Percentiles rank a stretch among this genome's conserved stretches.
Evolutionary conservation across 2,329 filamentous ascomycete species (phyloP).

Genomic region (Cyphellophora attinorum): DNA sequence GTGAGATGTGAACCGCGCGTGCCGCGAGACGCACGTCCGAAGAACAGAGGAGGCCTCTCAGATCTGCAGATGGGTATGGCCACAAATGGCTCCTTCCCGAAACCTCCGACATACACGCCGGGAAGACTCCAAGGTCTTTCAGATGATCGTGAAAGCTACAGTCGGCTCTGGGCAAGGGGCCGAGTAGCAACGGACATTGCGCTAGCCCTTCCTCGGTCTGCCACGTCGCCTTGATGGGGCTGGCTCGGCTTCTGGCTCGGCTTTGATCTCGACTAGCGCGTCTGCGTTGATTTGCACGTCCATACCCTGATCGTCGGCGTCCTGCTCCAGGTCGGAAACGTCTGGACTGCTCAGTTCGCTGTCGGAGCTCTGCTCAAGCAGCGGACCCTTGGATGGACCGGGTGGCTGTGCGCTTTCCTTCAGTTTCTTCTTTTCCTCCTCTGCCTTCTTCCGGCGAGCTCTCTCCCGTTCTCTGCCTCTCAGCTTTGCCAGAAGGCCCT

Average conservation of each 20-base stretch:
- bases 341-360: constrained; percentile 15
- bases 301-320: constrained; percentile 7
- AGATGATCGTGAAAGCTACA: no score
- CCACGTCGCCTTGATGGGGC: background rate
- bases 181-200: no score
- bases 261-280: constrained; percentile 6
- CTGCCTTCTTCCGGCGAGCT: constrained; percentile 16
- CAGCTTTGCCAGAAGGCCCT: constrained; percentile 16
- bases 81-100: no score
- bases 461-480: constrained; percentile 18
- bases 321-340: constrained; percentile 6
- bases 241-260: constrained; percentile 10
- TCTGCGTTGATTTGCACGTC: constrained; percentile 5
- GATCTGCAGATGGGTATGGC: no score
- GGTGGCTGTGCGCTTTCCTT: constrained; percentile 6
- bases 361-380: constrained; percentile 12
- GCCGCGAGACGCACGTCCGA: no score
- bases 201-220: background rate
- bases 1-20: no score
- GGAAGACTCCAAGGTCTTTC: no score
- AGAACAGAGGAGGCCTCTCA: no score
- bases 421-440: constrained; percentile 15
- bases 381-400: constrained; percentile 1
- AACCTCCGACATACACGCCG: no score
- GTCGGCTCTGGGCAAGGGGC: no score